Evolutionary conservation across 306 rosid species (phyloP), one percentile per base, ranked within the genome.

Genomic region (Castanea crenata): DNA sequence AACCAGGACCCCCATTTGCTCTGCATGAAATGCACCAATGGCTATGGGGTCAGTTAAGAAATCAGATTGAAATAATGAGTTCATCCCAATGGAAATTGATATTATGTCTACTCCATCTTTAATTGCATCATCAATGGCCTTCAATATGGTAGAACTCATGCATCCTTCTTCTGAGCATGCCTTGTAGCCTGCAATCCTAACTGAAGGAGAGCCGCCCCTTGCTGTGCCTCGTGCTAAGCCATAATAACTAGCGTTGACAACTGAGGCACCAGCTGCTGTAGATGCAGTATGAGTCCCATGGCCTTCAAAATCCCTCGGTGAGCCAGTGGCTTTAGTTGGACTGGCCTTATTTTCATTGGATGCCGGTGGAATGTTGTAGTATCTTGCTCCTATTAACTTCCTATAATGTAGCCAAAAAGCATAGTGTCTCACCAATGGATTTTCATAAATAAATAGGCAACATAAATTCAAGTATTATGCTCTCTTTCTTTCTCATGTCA

Each of bases 11-110:
- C 99, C 97, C 77, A 49, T 86, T 83, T 86, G 83, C 67, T 91
- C 92, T 21, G 99, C 98, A 88, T 95, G 99, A 69, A 95, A 92
- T 55, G 99, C 91, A 85, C 99, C 99, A 56, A 95, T 90, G 74
- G 99, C 93, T 29, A 95, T 92, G 6, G 97, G 92, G 71, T 95
- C 99, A 68, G 54, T 86, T 74, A 87, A 55, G 80, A 86, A 91
- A 55, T 95, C 97, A 0, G 99, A 69, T 65, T 88, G 92, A 73
- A 91, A 83, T 2, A 91, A 19, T 5, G 95, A 86, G 81, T 73
- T 85, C 77, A 88, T 82, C 62, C 99, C 99, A 83, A 95, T 84
- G 69, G 99, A 95, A 55, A 95, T 87, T 3, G 99, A 95, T 80
- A 95, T 92, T 55, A 95, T 82, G 35, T 95, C 97, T 10, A 95